These are phyloP conservation scores for Starmerella powellii DNA, from an alignment of 805 yeast genomes.

Conservation along the genomic window DNA sequence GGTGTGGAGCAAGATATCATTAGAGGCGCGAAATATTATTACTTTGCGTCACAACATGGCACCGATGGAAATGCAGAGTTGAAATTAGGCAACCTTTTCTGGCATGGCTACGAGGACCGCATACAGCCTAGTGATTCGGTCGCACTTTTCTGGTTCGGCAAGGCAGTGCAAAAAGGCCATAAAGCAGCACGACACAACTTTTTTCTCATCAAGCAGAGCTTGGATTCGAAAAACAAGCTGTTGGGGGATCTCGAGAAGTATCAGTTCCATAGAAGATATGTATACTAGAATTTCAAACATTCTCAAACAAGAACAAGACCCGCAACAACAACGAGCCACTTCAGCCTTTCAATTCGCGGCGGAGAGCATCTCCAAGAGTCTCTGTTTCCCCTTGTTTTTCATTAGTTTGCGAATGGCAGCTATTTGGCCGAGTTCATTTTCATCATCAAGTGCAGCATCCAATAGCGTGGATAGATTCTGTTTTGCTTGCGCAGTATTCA, in stretches of 20 bases:
- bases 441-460: conserved; percentile 28
- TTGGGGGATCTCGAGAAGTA: neutral
- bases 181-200: conserved; percentile 7
- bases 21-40: conserved; percentile 7
- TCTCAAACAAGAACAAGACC: too few relatives aligned
- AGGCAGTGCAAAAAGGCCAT: conserved; percentile 11
- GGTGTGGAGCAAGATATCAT: conserved; percentile 8
- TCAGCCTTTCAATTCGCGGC: neutral
- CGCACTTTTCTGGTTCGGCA: conserved; percentile 12
- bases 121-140: conserved; percentile 2
- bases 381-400: conserved; percentile 56
- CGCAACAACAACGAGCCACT: neutral
- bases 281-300: neutral
- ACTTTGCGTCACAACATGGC: conserved; percentile 8
- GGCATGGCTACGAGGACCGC: conserved; percentile 1
- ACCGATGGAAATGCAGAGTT: conserved; percentile 16
- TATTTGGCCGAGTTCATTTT: conserved; percentile 33
- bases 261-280: neutral
- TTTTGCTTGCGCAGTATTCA: conserved; percentile 25
- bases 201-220: neutral
- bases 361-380: conserved; percentile 44
- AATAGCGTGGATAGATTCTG: conserved; percentile 24
- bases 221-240: too few relatives aligned
- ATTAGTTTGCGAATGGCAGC: conserved; percentile 51
- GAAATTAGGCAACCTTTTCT: conserved; percentile 10